These are phyloP conservation scores for Buddleja alternifolia DNA, from an alignment of 257 asterid genomes.

Conservation along the genomic window DNA sequence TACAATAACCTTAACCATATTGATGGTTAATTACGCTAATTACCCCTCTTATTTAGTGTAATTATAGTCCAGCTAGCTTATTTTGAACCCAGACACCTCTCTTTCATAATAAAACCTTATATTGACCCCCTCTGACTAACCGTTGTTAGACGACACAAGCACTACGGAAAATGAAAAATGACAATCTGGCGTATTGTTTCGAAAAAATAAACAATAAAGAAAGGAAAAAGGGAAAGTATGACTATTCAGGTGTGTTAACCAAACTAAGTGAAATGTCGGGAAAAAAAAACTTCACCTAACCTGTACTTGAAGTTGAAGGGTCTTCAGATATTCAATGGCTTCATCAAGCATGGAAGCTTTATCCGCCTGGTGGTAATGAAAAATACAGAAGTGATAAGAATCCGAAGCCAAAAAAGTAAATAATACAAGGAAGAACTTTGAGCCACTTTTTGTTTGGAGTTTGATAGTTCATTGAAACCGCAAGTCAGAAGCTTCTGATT, in stretches of 20 bases:
- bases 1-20: neutral
- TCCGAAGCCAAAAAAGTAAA: neutral
- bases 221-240: neutral
- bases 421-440: neutral
- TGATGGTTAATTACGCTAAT: too few relatives aligned
- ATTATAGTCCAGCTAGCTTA: too few relatives aligned
- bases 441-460: neutral
- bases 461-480: neutral
- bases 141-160: too few relatives aligned
- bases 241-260: neutral
- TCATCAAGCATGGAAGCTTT: constrained; percentile 99
- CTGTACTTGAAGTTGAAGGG: constrained; percentile 98
- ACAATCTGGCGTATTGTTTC: too few relatives aligned
- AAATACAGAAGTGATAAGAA: constrained; percentile 18
- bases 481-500: neutral
- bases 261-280: neutral
- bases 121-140: too few relatives aligned
- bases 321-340: constrained; percentile 94
- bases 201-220: too few relatives aligned
- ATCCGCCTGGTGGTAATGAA: constrained; percentile 64
- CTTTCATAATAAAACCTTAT: too few relatives aligned
- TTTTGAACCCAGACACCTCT: too few relatives aligned
- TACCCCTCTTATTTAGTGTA: too few relatives aligned
- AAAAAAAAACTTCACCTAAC: constrained; percentile 45
- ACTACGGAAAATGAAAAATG: too few relatives aligned